Evolutionary conservation across 208 protist species (phyloP).

Genomic region (Trypanosoma avium): DNA sequence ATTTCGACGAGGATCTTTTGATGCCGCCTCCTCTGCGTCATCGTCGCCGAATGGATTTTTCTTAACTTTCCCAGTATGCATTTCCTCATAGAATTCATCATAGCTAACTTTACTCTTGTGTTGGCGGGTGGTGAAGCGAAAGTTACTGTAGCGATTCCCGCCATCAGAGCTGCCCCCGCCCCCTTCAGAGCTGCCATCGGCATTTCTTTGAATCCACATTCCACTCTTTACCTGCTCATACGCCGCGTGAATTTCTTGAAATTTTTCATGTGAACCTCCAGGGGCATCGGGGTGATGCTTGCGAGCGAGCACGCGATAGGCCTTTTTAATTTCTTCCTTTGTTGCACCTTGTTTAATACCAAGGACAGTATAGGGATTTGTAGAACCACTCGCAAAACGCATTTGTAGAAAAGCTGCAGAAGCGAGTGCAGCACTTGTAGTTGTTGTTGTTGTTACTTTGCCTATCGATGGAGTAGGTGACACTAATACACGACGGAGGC

Average conservation of each 20-base stretch:
- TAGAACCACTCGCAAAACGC: constrained; percentile 43
- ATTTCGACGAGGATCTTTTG: constrained; percentile 71
- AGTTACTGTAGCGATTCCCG: constrained; percentile 81
- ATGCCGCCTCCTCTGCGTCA: constrained; percentile 45
- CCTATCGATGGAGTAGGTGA: constrained; percentile 12
- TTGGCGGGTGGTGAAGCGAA: constrained; percentile 86
- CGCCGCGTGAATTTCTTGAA: constrained; percentile 89
- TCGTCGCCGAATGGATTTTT: constrained; percentile 80
- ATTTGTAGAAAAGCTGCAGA: constrained; percentile 20
- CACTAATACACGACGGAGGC: constrained; percentile 16
- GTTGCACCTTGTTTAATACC: constrained; percentile 79
- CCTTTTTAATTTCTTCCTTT: constrained; percentile 90
- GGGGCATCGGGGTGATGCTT: constrained; percentile 91
- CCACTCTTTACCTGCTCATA: constrained; percentile 89
- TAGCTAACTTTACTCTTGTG: constrained; percentile 84
- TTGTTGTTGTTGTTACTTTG: no score
- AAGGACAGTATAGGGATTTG: constrained; percentile 91
- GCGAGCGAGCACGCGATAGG: constrained; percentile 82
- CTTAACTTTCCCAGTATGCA: constrained; percentile 87
- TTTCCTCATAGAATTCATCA: constrained; percentile 89
- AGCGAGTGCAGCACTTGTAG: no score
- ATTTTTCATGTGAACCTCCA: constrained; percentile 82
- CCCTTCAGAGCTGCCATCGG: constrained; percentile 32
- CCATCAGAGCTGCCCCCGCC: constrained; percentile 41
- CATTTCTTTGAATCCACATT: constrained; percentile 75